A percentile compares a stretch with the other conserved stretches of the same genome.
Conservation (phyloP, 306 rosid genomes). For the Quercus agrifolia region DNA sequence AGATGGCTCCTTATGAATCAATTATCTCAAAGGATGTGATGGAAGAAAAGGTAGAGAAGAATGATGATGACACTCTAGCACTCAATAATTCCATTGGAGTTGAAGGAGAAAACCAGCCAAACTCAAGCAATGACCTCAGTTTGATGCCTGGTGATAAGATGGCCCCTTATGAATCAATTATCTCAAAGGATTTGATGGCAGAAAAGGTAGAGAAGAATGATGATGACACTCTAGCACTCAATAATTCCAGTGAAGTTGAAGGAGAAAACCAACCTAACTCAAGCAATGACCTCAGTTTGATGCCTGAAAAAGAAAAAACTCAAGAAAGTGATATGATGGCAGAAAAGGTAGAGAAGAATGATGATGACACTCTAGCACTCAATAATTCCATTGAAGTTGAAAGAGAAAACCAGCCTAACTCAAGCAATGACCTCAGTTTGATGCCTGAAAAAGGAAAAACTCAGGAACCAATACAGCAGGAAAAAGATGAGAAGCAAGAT, state of each 20-base stretch:
- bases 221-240: background rate
- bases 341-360: slow-evolving; percentile 35
- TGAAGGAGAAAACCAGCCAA: slow-evolving; percentile 31
- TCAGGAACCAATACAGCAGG: slow-evolving; percentile 26
- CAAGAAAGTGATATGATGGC: slow-evolving; percentile 1
- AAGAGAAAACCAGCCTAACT: slow-evolving; percentile 22
- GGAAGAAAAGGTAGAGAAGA: slow-evolving; percentile 30
- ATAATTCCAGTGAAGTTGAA: slow-evolving; percentile 19
- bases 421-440: slow-evolving; percentile 2
- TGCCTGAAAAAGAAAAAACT: background rate
- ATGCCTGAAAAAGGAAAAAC: background rate
- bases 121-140: slow-evolving; percentile 5
- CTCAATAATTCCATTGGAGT: background rate
- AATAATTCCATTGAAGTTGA: slow-evolving; percentile 18
- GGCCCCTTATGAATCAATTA: slow-evolving; percentile 5
- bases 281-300: slow-evolving; percentile 5
- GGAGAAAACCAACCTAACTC: slow-evolving; percentile 22
- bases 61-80: slow-evolving; percentile 17
- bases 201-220: slow-evolving; percentile 35
- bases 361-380: background rate
- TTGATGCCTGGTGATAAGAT: slow-evolving; percentile 4
- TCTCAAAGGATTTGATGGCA: slow-evolving; percentile 13
- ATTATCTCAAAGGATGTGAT: slow-evolving; percentile 16
- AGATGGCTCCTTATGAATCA: slow-evolving; percentile 2
- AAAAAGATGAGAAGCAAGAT: slow-evolving; percentile 23